Conservation (phyloP, 2,329 filamentous ascomycete species). For the Cladosporium cucumerinum region DNA sequence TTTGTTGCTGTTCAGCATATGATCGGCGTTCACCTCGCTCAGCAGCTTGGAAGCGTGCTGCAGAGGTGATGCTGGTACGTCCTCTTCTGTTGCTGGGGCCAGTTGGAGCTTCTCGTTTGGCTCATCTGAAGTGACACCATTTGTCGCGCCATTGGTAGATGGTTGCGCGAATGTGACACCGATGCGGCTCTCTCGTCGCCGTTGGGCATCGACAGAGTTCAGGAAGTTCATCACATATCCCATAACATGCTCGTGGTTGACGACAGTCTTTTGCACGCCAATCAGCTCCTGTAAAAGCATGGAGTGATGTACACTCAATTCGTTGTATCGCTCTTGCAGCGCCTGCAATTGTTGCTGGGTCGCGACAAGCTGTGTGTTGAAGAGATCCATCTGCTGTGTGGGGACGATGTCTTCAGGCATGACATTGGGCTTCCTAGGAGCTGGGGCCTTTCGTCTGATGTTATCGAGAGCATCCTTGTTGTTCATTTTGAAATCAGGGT, state of each 20-base stretch:
- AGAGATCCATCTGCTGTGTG: slow-evolving; percentile 81
- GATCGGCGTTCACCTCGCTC: slow-evolving; percentile 62
- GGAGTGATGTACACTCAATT: slow-evolving; percentile 66
- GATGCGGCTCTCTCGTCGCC: slow-evolving; percentile 59
- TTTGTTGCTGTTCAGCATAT: slow-evolving; percentile 60
- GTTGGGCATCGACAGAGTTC: slow-evolving; percentile 61
- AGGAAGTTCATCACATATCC: slow-evolving; percentile 68
- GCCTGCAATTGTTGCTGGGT: slow-evolving; percentile 90
- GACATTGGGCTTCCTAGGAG: slow-evolving; percentile 69
- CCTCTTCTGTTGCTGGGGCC: slow-evolving; percentile 48
- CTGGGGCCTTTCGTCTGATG: slow-evolving; percentile 90
- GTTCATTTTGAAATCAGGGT: slow-evolving; percentile 91
- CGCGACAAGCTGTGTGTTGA: slow-evolving; percentile 82
- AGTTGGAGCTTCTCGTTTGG: slow-evolving; percentile 40
- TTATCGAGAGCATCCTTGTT: slow-evolving; percentile 97
- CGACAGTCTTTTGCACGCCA: slow-evolving; percentile 65
- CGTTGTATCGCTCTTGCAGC: slow-evolving; percentile 78
- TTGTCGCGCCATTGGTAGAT: slow-evolving; percentile 25
- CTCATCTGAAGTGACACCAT: slow-evolving; percentile 40
- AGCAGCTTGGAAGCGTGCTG: slow-evolving; percentile 66
- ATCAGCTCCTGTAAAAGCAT: slow-evolving; percentile 63
- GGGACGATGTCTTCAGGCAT: slow-evolving; percentile 71
- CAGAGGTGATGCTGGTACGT: slow-evolving; percentile 63
- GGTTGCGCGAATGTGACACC: slow-evolving; percentile 39
- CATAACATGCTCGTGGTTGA: slow-evolving; percentile 69